These are phyloP conservation scores for Yarrowia sp. DNA, from an alignment of 805 yeast species.

Conservation along the genomic window DNA sequence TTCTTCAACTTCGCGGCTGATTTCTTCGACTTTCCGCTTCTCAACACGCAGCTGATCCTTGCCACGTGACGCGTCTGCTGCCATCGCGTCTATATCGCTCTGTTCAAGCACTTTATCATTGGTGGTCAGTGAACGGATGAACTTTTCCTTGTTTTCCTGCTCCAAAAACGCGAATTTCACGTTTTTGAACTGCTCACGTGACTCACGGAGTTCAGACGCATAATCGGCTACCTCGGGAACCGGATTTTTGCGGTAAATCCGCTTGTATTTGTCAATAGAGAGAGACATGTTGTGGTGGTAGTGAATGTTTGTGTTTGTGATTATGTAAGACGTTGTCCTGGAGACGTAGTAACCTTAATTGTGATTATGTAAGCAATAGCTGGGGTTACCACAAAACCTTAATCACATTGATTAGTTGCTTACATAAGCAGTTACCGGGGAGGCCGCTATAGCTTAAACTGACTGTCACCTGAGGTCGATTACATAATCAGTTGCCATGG, in stretches of 20 bases:
- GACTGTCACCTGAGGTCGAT: too few species aligned
- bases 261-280: constrained; percentile 29
- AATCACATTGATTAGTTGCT: too few species aligned
- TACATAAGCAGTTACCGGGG: too few species aligned
- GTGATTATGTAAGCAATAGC: too few species aligned
- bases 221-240: constrained; percentile 14
- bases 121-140: constrained; percentile 53
- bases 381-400: too few species aligned
- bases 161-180: constrained; percentile 71
- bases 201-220: constrained; percentile 40
- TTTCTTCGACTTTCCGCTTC: constrained; percentile 29
- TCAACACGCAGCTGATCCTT: constrained; percentile 13
- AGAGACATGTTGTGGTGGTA: constrained; percentile 9
- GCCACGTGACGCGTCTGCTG: constrained; percentile 2
- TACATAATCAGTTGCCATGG: too few species aligned
- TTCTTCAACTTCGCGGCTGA: constrained; percentile 5
- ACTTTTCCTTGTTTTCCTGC: constrained; percentile 74
- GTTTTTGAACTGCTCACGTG: constrained; percentile 54
- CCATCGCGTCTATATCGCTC: constrained; percentile 21
- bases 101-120: constrained; percentile 32
- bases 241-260: constrained; percentile 12
- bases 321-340: background rate
- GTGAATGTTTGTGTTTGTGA: too few species aligned
- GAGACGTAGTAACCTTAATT: background rate
- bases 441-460: too few species aligned